These are phyloP conservation scores for Picochlorum sp. DNA, from an alignment of 139 green algal species.

Conservation along the genomic window DNA sequence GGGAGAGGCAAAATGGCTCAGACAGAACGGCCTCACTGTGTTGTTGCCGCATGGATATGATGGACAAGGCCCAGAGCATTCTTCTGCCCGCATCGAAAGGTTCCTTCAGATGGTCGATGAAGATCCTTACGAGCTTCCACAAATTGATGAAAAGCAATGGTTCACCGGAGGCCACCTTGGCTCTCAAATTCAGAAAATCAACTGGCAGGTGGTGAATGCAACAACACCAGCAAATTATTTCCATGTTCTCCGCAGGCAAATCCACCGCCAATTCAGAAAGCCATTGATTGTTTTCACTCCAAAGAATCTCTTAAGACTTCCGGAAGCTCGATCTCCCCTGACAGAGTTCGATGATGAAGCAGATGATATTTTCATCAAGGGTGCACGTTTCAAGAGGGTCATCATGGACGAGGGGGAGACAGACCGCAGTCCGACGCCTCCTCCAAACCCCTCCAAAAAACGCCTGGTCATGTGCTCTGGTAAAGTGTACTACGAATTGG, in stretches of 20 bases:
- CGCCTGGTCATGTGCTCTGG: constrained; percentile 87
- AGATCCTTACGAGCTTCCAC: constrained; percentile 78
- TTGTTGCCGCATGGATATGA: constrained; percentile 97
- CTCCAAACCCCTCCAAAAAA: constrained; percentile 53
- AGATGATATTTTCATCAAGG: constrained; percentile 65
- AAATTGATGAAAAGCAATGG: constrained; percentile 71
- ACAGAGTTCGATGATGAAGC: constrained; percentile 88
- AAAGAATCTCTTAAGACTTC: constrained; percentile 94
- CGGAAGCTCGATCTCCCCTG: constrained; percentile 67
- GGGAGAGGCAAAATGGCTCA: constrained; percentile 93
- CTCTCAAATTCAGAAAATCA: constrained; percentile 76
- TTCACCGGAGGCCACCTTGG: constrained; percentile 75
- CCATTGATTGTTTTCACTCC: constrained; percentile 88
- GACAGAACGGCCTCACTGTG: constrained; percentile 72
- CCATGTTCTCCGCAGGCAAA: constrained; percentile 86
- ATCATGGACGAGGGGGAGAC: constrained; percentile 89
- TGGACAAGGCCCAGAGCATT: constrained; percentile 94
- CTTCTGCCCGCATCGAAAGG: constrained; percentile 75
- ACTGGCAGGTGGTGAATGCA: constrained; percentile 90
- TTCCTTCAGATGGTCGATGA: constrained; percentile 92
- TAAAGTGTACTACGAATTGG: constrained; percentile 98
- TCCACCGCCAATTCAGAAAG: constrained; percentile 91
- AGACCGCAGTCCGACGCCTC: constrained; percentile 51
- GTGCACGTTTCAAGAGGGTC: constrained; percentile 92
- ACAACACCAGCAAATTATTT: constrained; percentile 99